A percentile compares a stretch with the other conserved stretches of the same genome.
phyloP scores from a whole-genome alignment of 495 filamentous ascomycete species.

The Poronia punctata region DNA sequence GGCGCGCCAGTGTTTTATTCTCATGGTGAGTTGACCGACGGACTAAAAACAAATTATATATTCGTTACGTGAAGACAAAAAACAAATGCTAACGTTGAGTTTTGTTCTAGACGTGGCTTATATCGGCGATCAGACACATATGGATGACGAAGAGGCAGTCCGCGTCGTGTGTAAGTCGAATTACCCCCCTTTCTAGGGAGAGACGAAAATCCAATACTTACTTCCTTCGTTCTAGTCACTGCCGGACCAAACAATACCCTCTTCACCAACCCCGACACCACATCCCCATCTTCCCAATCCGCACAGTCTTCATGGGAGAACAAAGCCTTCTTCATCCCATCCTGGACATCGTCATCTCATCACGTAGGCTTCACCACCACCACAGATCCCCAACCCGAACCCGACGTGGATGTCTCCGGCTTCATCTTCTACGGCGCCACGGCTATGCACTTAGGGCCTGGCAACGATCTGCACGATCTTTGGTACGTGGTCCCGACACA shows the following conservation, averaged over 20 bases:
- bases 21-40: not conserved
- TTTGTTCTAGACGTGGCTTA: not conserved
- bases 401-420: not conserved
- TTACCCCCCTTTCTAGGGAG: not conserved
- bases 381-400: not conserved
- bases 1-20: conserved; percentile 6
- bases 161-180: conserved; percentile 3
- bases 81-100: too few species aligned
- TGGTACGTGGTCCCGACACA: conserved; percentile 1
- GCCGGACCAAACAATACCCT: not conserved
- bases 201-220: not conserved
- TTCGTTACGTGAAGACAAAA: too few species aligned
- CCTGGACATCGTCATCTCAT: not conserved
- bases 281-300: too few species aligned
- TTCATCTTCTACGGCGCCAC: conserved; percentile 6
- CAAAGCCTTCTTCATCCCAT: conserved; percentile 3
- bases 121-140: conserved; percentile 6
- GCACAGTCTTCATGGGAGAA: not conserved
- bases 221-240: not conserved
- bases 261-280: not conserved
- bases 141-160: conserved; percentile 2
- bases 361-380: conserved; percentile 2
- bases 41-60: not conserved
- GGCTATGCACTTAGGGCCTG: not conserved
- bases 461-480: not conserved